A percentile compares a stretch with the other conserved stretches of the same genome.
Evolutionary conservation across 169 alveolate genomes (phyloP).

Genomic region (Plasmodium inui): DNA sequence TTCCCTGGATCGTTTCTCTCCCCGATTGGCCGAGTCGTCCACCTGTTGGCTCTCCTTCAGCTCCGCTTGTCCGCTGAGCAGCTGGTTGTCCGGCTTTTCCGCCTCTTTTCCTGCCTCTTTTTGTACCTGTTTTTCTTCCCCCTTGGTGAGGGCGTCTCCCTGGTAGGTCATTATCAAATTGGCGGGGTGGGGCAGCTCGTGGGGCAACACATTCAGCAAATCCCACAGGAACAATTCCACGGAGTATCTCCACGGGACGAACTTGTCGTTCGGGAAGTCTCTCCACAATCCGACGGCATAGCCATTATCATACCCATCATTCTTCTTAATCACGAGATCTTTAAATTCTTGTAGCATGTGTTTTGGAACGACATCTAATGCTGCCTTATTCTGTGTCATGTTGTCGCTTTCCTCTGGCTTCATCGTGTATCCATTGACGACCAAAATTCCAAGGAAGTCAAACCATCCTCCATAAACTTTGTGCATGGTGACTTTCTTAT

Average conservation of each 20-base stretch:
- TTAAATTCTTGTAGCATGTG: conserved; percentile 5
- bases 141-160: background rate
- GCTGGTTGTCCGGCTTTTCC: background rate
- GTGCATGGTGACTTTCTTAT: conserved; percentile 38
- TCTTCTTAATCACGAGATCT: conserved; percentile 1
- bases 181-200: conserved; percentile 71
- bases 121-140: too few species aligned
- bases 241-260: conserved; percentile 39
- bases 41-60: background rate
- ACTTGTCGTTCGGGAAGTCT: conserved; percentile 45
- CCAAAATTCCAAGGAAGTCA: conserved; percentile 55
- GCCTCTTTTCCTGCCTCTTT: too few species aligned
- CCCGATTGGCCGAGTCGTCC: background rate
- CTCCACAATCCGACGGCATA: conserved; percentile 64
- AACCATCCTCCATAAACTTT: conserved; percentile 73
- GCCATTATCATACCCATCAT: conserved; percentile 30
- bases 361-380: conserved; percentile 8
- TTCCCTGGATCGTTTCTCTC: background rate
- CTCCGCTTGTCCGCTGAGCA: background rate
- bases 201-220: conserved; percentile 26
- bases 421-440: conserved; percentile 29
- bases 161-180: conserved; percentile 13
- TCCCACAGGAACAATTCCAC: conserved; percentile 72
- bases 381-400: background rate
- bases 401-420: background rate